Evolutionary conservation across 176 grass and related monocot species (phyloP).

Genomic region (Hsuehochloa calcarea): DNA sequence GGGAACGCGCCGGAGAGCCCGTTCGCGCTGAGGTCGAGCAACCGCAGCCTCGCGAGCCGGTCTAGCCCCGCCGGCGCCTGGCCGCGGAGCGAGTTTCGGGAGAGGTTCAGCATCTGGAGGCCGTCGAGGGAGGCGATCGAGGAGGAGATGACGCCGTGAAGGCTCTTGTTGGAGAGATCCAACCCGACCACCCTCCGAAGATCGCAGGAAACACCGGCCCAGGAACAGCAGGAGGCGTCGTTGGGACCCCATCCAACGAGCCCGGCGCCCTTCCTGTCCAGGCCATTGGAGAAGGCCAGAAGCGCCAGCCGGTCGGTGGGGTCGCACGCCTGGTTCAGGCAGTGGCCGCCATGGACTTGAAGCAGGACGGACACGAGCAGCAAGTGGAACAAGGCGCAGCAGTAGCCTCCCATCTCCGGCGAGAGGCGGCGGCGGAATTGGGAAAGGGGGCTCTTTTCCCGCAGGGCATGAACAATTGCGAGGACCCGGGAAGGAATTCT

Average conservation of each 20-base stretch:
- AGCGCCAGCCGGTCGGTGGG: constrained; percentile 55
- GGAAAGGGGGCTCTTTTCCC: constrained; percentile 23
- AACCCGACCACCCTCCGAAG: constrained; percentile 52
- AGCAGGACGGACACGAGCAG: constrained; percentile 31
- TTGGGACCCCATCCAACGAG: constrained; percentile 47
- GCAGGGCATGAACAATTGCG: constrained; percentile 35
- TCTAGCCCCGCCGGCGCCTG: constrained; percentile 33
- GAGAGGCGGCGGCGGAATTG: constrained; percentile 29
- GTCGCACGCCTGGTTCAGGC: constrained; percentile 55
- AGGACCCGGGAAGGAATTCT: constrained; percentile 3
- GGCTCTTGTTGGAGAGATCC: constrained; percentile 63
- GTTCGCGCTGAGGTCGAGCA: constrained; percentile 84
- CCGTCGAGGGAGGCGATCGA: constrained; percentile 49
- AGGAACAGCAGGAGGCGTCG: constrained; percentile 60
- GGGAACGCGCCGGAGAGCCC: constrained; percentile 54
- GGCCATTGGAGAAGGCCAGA: constrained; percentile 38
- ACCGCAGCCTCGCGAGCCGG: constrained; percentile 37
- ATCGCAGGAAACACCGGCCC: constrained; percentile 65
- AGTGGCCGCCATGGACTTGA: constrained; percentile 10
- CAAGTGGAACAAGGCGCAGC: constrained; percentile 15
- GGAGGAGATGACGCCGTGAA: constrained; percentile 48
- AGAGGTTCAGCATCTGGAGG: constrained; percentile 63
- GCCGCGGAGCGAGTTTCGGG: constrained; percentile 52
- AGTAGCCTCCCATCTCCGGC: constrained; percentile 58
- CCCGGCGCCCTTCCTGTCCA: constrained; percentile 34